phyloP scores from a whole-genome alignment of 2,329 filamentous ascomycete species.

The Beauveria australis region DNA sequence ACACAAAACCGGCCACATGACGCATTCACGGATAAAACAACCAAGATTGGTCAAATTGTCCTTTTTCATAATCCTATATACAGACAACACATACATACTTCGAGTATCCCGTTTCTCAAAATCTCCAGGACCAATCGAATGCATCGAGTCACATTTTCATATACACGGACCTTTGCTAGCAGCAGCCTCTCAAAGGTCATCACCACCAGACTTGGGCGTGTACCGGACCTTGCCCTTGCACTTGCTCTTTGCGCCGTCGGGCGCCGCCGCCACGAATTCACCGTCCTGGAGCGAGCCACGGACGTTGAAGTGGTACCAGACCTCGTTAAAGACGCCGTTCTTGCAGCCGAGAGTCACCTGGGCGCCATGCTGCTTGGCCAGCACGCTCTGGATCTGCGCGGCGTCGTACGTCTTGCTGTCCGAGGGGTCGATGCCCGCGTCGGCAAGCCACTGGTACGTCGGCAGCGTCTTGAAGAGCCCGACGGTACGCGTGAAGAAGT shows the following conservation, averaged over 20 bases:
- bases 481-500: conserved; percentile 61
- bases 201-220: conserved; percentile 35
- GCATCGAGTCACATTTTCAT: too few species aligned
- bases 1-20: too few species aligned
- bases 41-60: too few species aligned
- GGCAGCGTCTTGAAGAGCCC: conserved; percentile 58
- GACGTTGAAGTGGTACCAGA: conserved; percentile 58
- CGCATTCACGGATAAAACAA: too few species aligned
- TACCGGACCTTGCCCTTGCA: conserved; percentile 63
- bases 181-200: background rate
- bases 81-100: too few species aligned
- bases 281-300: conserved; percentile 51
- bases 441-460: conserved; percentile 53
- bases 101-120: too few species aligned
- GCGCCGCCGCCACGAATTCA: conserved; percentile 48
- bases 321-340: conserved; percentile 37
- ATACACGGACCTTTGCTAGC: background rate
- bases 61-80: too few species aligned
- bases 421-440: conserved; percentile 52
- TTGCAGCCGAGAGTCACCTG: conserved; percentile 51
- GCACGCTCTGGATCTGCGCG: conserved; percentile 48
- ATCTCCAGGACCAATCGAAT: too few species aligned
- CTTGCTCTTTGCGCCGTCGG: conserved; percentile 48
- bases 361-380: conserved; percentile 45
- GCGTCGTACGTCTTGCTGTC: conserved; percentile 49